phyloP scores from a whole-genome alignment of 2,329 filamentous ascomycete species.

The Fusarium redolens region DNA sequence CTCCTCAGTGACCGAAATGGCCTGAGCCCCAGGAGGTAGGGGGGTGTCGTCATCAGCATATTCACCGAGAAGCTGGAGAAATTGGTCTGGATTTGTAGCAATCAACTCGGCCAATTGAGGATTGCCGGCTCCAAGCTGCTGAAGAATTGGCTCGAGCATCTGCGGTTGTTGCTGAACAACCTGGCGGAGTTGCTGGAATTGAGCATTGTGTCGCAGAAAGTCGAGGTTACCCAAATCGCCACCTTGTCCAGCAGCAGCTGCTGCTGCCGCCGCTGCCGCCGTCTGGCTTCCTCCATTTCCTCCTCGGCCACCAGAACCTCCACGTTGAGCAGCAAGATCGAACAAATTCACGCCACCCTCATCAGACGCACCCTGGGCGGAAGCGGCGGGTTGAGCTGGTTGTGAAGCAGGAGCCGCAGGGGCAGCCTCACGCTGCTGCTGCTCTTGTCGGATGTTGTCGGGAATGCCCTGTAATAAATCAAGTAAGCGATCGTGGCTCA shows the following conservation, averaged over 20 bases:
- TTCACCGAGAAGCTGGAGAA: constrained; percentile 89
- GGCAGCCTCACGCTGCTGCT: constrained; percentile 60
- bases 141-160: constrained; percentile 98
- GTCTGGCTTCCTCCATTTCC: constrained; percentile 55
- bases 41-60: constrained; percentile 86
- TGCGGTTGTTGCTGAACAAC: constrained; percentile 97
- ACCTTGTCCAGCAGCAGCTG: constrained; percentile 60
- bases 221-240: constrained; percentile 82
- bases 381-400: constrained; percentile 53
- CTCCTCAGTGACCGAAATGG: constrained; percentile 93
- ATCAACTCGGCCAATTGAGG: constrained; percentile 94
- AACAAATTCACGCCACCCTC: constrained; percentile 87
- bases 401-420: constrained; percentile 53
- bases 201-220: constrained; percentile 92
- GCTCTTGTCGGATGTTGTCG: constrained; percentile 80
- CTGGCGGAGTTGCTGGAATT: constrained; percentile 97
- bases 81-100: constrained; percentile 90
- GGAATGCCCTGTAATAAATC: constrained; percentile 79
- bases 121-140: constrained; percentile 95
- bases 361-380: constrained; percentile 62
- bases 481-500: constrained; percentile 19
- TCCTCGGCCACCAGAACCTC: constrained; percentile 59
- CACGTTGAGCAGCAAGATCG: constrained; percentile 86
- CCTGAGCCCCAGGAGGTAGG: constrained; percentile 87
- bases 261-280: constrained; percentile 57